These are phyloP conservation scores for Yamadazyma triangularis DNA, from an alignment of 1,139 yeast genomes.

Conservation along the genomic window DNA sequence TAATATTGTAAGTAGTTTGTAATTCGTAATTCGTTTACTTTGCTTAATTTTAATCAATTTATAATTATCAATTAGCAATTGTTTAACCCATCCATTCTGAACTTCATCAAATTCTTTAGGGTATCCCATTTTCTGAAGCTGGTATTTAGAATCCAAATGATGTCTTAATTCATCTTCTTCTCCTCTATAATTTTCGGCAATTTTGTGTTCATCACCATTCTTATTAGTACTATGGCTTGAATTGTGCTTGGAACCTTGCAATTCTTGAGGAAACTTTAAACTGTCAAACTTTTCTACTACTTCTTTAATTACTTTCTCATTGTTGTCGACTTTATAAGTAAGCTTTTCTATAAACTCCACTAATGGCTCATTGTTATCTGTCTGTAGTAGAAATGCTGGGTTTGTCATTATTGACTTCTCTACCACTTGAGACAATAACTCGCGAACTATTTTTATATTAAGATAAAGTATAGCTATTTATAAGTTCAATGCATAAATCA, in stretches of 20 bases:
- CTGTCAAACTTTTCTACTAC: conserved; percentile 22
- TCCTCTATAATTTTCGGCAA: not conserved
- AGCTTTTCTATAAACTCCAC: conserved; percentile 19
- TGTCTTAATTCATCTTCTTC: conserved; percentile 14
- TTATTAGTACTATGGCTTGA: too few species aligned
- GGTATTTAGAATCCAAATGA: conserved; percentile 14
- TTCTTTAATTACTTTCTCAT: conserved; percentile 20
- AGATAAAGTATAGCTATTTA: not conserved
- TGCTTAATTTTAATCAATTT: conserved; percentile 18
- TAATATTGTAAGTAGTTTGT: conserved; percentile 18
- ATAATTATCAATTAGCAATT: conserved; percentile 22
- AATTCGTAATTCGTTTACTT: conserved; percentile 17
- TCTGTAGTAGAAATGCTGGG: conserved; percentile 24
- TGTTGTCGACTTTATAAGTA: conserved; percentile 18
- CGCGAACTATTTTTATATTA: not conserved
- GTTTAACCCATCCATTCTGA: conserved; percentile 13
- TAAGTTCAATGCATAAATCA: conserved; percentile 3
- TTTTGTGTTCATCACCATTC: conserved; percentile 1
- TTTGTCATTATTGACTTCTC: not conserved
- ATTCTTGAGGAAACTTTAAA: conserved; percentile 17
- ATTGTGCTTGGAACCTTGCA: too few species aligned
- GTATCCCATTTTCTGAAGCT: conserved; percentile 6
- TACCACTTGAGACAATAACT: too few species aligned
- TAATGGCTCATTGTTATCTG: conserved; percentile 35
- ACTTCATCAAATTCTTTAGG: conserved; percentile 6